phyloP scores from a whole-genome alignment of 495 filamentous ascomycete species.

The Penicillium cinerascens region DNA sequence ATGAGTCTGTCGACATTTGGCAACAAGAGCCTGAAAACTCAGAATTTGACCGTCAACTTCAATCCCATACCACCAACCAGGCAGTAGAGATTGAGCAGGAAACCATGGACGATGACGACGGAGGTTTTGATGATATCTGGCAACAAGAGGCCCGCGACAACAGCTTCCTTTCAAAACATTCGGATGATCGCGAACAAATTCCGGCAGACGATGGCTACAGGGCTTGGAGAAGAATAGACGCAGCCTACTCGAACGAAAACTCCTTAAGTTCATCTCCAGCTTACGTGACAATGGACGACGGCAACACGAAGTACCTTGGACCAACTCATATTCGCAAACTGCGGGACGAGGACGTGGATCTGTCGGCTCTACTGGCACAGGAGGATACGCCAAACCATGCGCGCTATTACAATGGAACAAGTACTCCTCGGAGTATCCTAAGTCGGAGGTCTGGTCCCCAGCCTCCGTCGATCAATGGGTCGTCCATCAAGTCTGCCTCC shows the following conservation, averaged over 20 bases:
- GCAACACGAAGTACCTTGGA: conserved; percentile 26
- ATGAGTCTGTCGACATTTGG: conserved; percentile 17
- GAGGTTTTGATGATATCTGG: conserved; percentile 42
- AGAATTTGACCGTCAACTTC: neutral
- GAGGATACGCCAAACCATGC: conserved; percentile 41
- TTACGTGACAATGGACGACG: conserved; percentile 28
- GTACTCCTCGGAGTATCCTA: conserved; percentile 29
- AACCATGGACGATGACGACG: conserved; percentile 25
- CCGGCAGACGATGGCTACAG: conserved; percentile 3
- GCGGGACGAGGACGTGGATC: conserved; percentile 39
- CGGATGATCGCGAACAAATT: conserved; percentile 7
- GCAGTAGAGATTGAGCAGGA: conserved; percentile 6
- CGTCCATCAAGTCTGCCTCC: conserved; percentile 12
- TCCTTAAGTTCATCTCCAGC: conserved; percentile 28
- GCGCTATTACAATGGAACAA: conserved; percentile 41
- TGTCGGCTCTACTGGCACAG: conserved; percentile 31
- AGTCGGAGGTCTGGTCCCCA: conserved; percentile 15
- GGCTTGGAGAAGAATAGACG: conserved; percentile 13
- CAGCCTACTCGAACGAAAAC: conserved; percentile 5
- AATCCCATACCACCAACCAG: neutral
- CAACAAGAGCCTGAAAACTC: conserved; percentile 2
- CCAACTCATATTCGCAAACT: conserved; percentile 37
- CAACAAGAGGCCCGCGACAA: conserved; percentile 42
- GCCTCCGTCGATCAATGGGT: conserved; percentile 10
- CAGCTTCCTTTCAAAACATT: conserved; percentile 27